Base-by-base conservation (phyloP, 202 grass and related monocot genomes). In the Panicum virgatum region DNA sequence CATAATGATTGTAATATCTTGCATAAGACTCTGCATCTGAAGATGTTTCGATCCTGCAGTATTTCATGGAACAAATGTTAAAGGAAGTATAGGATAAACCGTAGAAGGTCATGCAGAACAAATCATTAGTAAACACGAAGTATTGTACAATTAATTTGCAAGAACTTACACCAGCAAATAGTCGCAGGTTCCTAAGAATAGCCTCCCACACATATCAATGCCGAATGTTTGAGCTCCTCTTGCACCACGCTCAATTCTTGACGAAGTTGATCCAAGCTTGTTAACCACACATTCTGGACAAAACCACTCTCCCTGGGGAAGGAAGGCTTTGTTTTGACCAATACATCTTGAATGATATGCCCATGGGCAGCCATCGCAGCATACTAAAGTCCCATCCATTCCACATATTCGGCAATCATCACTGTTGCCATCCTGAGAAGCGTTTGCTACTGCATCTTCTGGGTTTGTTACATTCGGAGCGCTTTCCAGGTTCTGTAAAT, bases 301-400 rank as follows among this genome's bases (percentile, higher is more conserved):
- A 81, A 93, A 98, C 95, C 95, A 98, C 19, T 69, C 56, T 52
- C 90, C 90, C 58, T 88, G 75, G 62, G 95, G 95, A 57, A 98
- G 87, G 75, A 71, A 90, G 3, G 92, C 88, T 86, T 94, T 98
- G 73, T 84, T 98, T 20, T 87, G 92, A 65, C 92, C 92, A 76
- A 98, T 96, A 78, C 96, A 98, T 93, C 96, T 91, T 12, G 92
- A 98, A 89, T 98, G 96, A 78, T 98, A 98, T 66, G 89, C 92
- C 68, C 88, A 95, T 38, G 92, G 90, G 65, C 96, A 98, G 27
- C 96, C 88, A 82, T 98, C 92, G 78, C 96, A 98, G 70, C 92
- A 95, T 46, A 98, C 92, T 59, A 98, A 90, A 81, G 93, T 96
- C 42, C 96, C 96, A 86, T 95, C 96, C 96, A 98, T 98, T 85